Evolutionary conservation across 441 rosid genomes (phyloP).

Genomic region (Arabidopsis hybrid): DNA sequence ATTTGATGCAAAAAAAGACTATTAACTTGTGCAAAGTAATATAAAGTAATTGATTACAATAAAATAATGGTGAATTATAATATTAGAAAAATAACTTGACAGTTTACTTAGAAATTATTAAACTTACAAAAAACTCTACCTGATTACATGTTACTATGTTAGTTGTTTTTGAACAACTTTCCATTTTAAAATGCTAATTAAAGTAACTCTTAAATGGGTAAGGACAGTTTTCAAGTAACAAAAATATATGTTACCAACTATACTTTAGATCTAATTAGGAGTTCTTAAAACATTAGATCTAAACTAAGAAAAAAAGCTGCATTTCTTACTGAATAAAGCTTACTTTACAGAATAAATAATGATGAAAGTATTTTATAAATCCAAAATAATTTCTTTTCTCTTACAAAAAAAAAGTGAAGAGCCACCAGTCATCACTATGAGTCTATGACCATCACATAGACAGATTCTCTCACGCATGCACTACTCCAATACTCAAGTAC

Average conservation of each 20-base stretch:
- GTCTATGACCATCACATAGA: slow-evolving; percentile 28
- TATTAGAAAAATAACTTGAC: slow-evolving; percentile 4
- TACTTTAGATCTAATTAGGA: slow-evolving; percentile 12
- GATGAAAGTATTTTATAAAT: slow-evolving; percentile 28
- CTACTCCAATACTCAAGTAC: slow-evolving; percentile 31
- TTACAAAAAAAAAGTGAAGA: neutral
- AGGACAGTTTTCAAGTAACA: neutral
- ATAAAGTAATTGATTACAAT: neutral
- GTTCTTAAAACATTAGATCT: slow-evolving; percentile 37
- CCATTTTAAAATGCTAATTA: neutral
- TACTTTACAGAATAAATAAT: slow-evolving; percentile 32
- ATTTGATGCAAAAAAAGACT: neutral
- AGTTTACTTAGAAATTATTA: slow-evolving; percentile 13
- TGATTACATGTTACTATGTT: slow-evolving; percentile 22
- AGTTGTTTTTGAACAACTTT: slow-evolving; percentile 14
- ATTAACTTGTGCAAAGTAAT: neutral
- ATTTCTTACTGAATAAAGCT: slow-evolving; percentile 36
- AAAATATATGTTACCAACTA: neutral
- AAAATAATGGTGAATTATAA: neutral
- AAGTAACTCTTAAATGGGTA: slow-evolving; percentile 15
- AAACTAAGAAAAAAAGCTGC: slow-evolving; percentile 25
- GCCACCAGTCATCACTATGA: slow-evolving; percentile 24
- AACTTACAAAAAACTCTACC: slow-evolving; percentile 18
- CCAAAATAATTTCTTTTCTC: neutral
- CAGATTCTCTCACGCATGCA: slow-evolving; percentile 39